phyloP scores from a whole-genome alignment of 352 stramenopile genomes.

The Phytopythium litorale region DNA sequence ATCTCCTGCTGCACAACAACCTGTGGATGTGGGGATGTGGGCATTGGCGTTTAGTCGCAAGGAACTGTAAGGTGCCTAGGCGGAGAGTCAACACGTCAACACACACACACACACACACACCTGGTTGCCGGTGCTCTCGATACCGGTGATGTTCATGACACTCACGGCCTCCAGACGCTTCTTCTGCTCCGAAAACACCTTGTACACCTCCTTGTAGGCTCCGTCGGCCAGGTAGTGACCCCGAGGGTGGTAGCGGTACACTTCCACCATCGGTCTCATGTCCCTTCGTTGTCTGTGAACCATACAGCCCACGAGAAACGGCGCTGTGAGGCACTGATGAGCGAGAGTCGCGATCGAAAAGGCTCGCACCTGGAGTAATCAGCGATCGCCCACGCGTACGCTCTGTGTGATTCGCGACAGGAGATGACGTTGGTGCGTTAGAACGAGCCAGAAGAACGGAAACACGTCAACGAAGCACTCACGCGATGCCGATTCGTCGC shows the following conservation, averaged over 20 bases:
- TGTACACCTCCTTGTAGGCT: constrained; percentile 89
- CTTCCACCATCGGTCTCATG: constrained; percentile 28
- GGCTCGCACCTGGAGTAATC: constrained; percentile 44
- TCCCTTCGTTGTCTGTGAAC: constrained; percentile 30
- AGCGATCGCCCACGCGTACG: constrained; percentile 46
- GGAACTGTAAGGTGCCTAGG: background rate
- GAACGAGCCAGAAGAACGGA: background rate
- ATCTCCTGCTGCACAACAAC: constrained; percentile 92
- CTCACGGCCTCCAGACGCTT: constrained; percentile 75
- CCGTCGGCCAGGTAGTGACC: constrained; percentile 80
- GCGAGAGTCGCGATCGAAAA: background rate
- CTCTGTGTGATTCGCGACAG: constrained; percentile 14
- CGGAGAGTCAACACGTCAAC: background rate
- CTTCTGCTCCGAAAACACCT: constrained; percentile 62
- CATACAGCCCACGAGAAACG: constrained; percentile 6
- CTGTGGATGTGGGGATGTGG: constrained; percentile 26
- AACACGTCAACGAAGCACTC: constrained; percentile 7
- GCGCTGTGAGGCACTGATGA: background rate
- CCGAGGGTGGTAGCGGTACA: constrained; percentile 54
- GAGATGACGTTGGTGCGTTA: background rate
- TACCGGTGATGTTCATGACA: constrained; percentile 92
- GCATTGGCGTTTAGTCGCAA: background rate
- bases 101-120: constrained; percentile 30
- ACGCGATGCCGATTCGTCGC: constrained; percentile 40
- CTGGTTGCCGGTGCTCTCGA: constrained; percentile 86